These are phyloP conservation scores for Vanilla planifolia DNA, from an alignment of 106 monocot genomes.

Conservation along the genomic window DNA sequence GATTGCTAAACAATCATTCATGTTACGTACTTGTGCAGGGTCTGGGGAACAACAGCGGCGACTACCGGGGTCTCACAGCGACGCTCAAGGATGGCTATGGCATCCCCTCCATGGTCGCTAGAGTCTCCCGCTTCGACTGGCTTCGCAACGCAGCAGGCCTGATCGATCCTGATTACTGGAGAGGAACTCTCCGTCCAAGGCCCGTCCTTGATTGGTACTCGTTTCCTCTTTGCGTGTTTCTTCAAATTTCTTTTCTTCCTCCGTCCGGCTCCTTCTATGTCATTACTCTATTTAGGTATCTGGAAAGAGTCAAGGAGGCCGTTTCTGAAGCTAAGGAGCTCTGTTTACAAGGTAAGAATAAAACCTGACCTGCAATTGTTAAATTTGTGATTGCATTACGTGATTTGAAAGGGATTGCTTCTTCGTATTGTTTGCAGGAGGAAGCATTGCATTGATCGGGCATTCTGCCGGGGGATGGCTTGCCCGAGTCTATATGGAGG, in stretches of 20 bases:
- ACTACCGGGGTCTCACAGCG: conserved; percentile 45
- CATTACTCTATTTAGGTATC: conserved; percentile 40
- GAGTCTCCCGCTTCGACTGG: conserved; percentile 83
- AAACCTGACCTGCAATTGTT: not conserved
- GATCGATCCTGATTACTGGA: conserved; percentile 72
- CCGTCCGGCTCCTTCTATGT: not conserved
- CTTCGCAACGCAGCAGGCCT: conserved; percentile 81
- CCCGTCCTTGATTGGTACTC: conserved; percentile 79
- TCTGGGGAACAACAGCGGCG: conserved; percentile 74
- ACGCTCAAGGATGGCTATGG: conserved; percentile 36
- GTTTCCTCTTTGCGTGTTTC: not conserved
- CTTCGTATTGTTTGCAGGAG: conserved; percentile 13
- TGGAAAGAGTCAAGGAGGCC: conserved; percentile 55
- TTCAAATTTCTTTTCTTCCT: not conserved
- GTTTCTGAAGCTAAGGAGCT: conserved; percentile 50
- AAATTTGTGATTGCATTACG: not conserved
- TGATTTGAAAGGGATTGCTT: not conserved
- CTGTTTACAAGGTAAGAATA: conserved; percentile 20
- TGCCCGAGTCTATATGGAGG: conserved; percentile 74
- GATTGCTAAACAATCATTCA: no score
- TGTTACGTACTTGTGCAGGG: no score
- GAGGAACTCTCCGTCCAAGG: conserved; percentile 61
- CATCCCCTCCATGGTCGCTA: conserved; percentile 47
- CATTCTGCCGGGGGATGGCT: conserved; percentile 97
- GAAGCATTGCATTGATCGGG: conserved; percentile 65